Evolutionary conservation across 768 basidiomycete species (phyloP), one percentile per base, ranked within the genome.

Genomic region (Serendipita sp.): DNA sequence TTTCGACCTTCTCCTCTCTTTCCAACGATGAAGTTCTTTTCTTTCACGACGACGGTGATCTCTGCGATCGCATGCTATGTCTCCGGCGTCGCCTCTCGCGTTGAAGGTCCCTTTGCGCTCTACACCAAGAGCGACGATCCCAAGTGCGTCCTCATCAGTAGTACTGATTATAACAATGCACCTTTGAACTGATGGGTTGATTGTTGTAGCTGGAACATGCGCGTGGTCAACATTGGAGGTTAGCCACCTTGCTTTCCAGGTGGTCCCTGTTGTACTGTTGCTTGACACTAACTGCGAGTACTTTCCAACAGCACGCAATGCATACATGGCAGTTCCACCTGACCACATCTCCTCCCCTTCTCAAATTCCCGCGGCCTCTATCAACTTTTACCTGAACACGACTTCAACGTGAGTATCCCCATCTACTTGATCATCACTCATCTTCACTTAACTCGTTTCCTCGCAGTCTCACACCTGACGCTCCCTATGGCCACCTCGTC

Each of bases 371-470:
- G 36, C 29, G 4, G 55, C 55, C 27, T 27, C 18, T 36, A 60
- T 60, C 55, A 60, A 60, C 55, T 60, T 60, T 60, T 60, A 29
- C 27, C 36, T 60, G 1, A 60, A 60, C 34, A 60, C 55, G 27
- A 60, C 55, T 10, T 23, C 55, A 11, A 60, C 55, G 55, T 60
- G 34, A 23, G 55, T 60, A 2, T 2, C 18, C 44, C 1, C 18
- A 18, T 13, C 1, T 2, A 23, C 23, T 1, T 23, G 13, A 2
- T 1, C 11, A 13, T 45, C 44, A 45, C 44, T 45, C 1, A 13
- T 13, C 11, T 1, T 31, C 52, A 13, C 23, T 23, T 0, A 23
- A 23, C 23, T 1, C 52, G 13, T 27, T 11, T 53, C 36, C 33
- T 33, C 10, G 1, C 31, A 60, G 55, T 23, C 55, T 60, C 16